Evolutionary conservation across 2,329 filamentous ascomycete species (phyloP).

Genomic region (Phyllosticta citribraziliensis): DNA sequence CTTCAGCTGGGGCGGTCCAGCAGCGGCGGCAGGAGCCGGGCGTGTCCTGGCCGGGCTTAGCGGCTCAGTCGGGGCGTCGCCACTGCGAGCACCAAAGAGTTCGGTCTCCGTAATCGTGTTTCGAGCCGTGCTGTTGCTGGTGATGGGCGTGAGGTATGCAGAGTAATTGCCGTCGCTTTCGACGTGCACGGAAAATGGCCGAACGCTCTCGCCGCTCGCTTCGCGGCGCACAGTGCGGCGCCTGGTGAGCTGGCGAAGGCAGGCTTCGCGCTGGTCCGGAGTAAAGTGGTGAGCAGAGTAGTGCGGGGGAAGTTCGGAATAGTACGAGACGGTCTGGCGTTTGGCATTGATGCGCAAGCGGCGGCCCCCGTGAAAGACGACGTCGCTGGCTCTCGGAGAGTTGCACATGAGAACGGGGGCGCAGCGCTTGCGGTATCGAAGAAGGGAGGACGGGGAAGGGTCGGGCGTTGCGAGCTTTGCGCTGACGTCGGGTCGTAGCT

Average conservation of each 20-base stretch:
- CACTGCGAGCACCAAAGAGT: not conserved
- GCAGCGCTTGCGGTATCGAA: conserved; percentile 39
- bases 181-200: conserved; percentile 3
- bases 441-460: conserved; percentile 25
- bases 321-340: conserved; percentile 32
- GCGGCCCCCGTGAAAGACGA: conserved; percentile 33
- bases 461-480: not conserved
- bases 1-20: conserved; percentile 2
- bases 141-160: conserved; percentile 7
- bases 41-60: not conserved
- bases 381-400: conserved; percentile 35
- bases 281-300: conserved; percentile 33
- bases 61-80: not conserved
- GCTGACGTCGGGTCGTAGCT: not conserved
- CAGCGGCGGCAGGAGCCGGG: not conserved
- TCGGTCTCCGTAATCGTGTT: not conserved
- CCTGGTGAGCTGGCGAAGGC: not conserved
- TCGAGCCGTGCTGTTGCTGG: conserved; percentile 5
- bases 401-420: conserved; percentile 35
- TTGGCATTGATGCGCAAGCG: conserved; percentile 36
- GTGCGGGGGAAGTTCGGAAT: conserved; percentile 33
- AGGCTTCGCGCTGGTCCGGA: not conserved
- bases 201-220: not conserved
- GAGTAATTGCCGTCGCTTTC: conserved; percentile 1
- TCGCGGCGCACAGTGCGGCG: not conserved